Percentiles rank a stretch among this genome's conserved stretches.
Conservation (phyloP, 768 basidiomycete genomes). For the Suillus bovinus region DNA sequence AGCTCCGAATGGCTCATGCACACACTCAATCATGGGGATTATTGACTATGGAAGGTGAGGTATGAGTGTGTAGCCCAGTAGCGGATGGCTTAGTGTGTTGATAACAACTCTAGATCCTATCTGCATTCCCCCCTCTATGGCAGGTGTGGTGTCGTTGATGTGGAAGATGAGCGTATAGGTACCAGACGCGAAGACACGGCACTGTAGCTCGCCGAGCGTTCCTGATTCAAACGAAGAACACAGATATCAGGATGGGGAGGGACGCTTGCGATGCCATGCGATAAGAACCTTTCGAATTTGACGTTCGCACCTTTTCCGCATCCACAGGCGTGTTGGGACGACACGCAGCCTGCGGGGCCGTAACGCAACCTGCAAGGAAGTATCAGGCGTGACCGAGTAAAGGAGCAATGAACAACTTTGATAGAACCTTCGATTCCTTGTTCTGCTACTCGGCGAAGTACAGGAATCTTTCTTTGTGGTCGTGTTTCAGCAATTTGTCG, state of each 20-base stretch:
- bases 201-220: constrained; percentile 46
- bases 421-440: constrained; percentile 84
- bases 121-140: constrained; percentile 49
- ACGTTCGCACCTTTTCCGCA: constrained; percentile 91
- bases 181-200: constrained; percentile 66
- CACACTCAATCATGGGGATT: constrained; percentile 86
- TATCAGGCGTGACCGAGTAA: background rate
- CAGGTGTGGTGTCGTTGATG: constrained; percentile 54
- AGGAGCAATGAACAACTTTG: constrained; percentile 45
- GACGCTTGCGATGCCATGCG: constrained; percentile 76
- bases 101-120: constrained; percentile 56
- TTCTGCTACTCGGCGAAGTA: constrained; percentile 93
- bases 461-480: constrained; percentile 92
- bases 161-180: constrained; percentile 47
- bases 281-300: constrained; percentile 95
- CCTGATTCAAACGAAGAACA: constrained; percentile 43
- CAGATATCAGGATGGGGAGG: constrained; percentile 37
- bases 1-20: constrained; percentile 86
- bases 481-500: constrained; percentile 83
- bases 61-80: background rate
- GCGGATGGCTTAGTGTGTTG: background rate
- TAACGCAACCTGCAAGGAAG: constrained; percentile 65
- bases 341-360: constrained; percentile 79
- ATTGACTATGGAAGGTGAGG: constrained; percentile 41
- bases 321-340: constrained; percentile 87